Evolutionary conservation across 208 protist species (phyloP).

Genomic region (Leishmania mexicana): DNA sequence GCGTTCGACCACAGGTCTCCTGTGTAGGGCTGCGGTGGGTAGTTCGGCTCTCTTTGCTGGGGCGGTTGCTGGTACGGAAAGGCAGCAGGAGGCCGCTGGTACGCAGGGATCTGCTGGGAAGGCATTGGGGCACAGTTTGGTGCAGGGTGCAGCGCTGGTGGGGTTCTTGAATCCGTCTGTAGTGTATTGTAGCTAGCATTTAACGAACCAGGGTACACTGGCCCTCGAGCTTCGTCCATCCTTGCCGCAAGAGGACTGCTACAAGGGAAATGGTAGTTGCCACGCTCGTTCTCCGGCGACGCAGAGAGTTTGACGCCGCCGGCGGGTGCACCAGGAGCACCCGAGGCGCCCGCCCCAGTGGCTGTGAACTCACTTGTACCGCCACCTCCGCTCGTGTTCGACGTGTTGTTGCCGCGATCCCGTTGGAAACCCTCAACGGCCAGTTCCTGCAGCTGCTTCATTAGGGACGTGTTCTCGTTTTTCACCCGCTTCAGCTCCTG

Average conservation of each 20-base stretch:
- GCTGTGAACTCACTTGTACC: background rate
- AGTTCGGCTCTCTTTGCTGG: background rate
- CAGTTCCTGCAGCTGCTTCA: conserved; percentile 41
- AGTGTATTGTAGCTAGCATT: background rate
- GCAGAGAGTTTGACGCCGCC: background rate
- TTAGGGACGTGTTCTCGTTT: conserved; percentile 38
- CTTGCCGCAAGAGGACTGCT: background rate
- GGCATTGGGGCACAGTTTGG: background rate
- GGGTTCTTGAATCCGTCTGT: background rate
- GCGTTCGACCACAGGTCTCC: conserved; percentile 23
- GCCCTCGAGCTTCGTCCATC: background rate
- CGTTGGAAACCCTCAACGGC: conserved; percentile 34
- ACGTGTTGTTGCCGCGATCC: conserved; percentile 11
- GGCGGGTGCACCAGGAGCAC: background rate
- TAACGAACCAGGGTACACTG: background rate
- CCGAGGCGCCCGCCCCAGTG: background rate
- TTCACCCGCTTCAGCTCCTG: conserved; percentile 32
- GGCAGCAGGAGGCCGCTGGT: background rate
- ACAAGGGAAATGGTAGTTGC: background rate
- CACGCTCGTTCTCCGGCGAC: background rate
- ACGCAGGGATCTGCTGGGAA: background rate
- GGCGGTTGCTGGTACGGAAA: background rate
- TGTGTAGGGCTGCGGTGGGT: conserved; percentile 6
- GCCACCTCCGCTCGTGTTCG: background rate
- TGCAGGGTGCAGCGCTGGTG: background rate